A percentile compares a stretch with the other conserved stretches of the same genome.
Evolutionary conservation across 2,329 filamentous ascomycete genomes (phyloP).

Genomic region (Salinomyces thailandicus): DNA sequence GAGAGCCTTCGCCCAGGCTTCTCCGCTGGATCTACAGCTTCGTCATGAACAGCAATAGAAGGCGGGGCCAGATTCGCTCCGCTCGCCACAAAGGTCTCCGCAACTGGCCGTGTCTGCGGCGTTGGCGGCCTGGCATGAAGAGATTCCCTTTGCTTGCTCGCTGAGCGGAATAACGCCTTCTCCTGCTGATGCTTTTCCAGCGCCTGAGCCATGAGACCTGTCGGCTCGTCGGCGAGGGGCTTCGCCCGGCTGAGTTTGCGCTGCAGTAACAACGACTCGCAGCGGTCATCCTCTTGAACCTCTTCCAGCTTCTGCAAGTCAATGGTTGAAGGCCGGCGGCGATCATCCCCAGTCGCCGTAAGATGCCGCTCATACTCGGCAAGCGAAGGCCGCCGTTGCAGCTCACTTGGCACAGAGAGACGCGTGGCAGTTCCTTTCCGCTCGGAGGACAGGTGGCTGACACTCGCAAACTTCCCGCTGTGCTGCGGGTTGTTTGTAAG

Average conservation of each 20-base stretch:
- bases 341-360: slow-evolving; percentile 18
- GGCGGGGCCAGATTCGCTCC: slow-evolving; percentile 3
- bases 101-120: slow-evolving; percentile 1
- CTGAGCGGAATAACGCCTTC: slow-evolving; percentile 24
- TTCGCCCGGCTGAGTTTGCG: slow-evolving; percentile 13
- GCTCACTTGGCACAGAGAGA: slow-evolving; percentile 4
- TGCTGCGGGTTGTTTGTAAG: slow-evolving; percentile 4
- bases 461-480: slow-evolving; percentile 9
- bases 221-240: slow-evolving; percentile 10
- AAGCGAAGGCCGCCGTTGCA: slow-evolving; percentile 14
- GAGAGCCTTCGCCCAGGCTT: neutral
- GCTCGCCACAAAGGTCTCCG: slow-evolving; percentile 5
- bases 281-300: slow-evolving; percentile 14
- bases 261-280: slow-evolving; percentile 6
- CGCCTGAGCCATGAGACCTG: slow-evolving; percentile 24
- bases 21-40: slow-evolving; percentile 11
- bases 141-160: slow-evolving; percentile 18
- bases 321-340: slow-evolving; percentile 16
- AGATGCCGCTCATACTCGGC: slow-evolving; percentile 22
- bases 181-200: slow-evolving; percentile 24
- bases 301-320: slow-evolving; percentile 12
- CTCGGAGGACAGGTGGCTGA: slow-evolving; percentile 5
- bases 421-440: slow-evolving; percentile 2
- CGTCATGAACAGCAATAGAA: slow-evolving; percentile 5
- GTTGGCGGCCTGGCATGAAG: neutral